Conservation (phyloP, 257 asterid species). For the Penstemon barbatus region DNA sequence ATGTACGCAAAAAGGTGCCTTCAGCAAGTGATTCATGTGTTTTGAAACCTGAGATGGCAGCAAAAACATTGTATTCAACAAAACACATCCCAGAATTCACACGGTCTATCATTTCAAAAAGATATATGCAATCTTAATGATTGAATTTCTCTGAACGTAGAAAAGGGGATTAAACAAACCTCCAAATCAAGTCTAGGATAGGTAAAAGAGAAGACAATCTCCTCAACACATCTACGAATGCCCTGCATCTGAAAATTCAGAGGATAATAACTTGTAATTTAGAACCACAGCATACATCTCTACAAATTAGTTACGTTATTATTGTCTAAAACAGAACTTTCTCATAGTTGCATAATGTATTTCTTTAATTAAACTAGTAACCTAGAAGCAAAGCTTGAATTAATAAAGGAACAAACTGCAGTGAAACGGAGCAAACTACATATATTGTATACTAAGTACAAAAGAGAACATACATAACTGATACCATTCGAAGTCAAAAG, state of each 20-base stretch:
- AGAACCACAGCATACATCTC: neutral
- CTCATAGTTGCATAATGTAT: neutral
- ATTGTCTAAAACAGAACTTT: neutral
- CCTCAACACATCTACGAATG: conserved; percentile 78
- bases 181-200: conserved; percentile 95
- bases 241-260: conserved; percentile 52
- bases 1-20: conserved; percentile 91
- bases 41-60: conserved; percentile 67
- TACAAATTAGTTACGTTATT: neutral
- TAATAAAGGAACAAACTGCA: conserved; percentile 9
- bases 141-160: neutral
- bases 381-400: neutral
- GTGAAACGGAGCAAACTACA: neutral
- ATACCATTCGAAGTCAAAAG: conserved; percentile 10
- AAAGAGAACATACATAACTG: conserved; percentile 4
- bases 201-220: conserved; percentile 78
- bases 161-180: conserved; percentile 43
- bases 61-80: conserved; percentile 12
- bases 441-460: neutral
- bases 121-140: neutral
- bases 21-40: conserved; percentile 89
- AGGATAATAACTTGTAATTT: conserved; percentile 9
- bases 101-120: neutral
- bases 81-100: neutral
- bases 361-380: conserved; percentile 12